Evolutionary conservation across 768 basidiomycete species (phyloP), one percentile per base, ranked within the genome.

Genomic region (Leccinum truebloodii): DNA sequence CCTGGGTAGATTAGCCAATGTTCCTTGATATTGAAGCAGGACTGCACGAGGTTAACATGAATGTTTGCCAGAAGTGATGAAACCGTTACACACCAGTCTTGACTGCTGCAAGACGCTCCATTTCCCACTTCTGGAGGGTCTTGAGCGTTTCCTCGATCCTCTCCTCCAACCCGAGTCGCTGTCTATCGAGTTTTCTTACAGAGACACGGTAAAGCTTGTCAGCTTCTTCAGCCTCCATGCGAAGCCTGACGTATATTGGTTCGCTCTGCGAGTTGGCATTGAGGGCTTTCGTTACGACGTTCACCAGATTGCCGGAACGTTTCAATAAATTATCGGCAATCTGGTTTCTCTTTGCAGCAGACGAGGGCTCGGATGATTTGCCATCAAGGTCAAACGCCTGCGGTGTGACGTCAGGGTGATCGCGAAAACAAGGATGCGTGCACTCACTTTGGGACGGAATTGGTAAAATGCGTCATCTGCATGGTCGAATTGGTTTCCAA

Each of bases 81-180:
- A 56, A 10, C 14, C 63, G 74, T 58, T 64, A 86, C 71, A 22
- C 35, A 71, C 92, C 90, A 4, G 90, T 90, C 79, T 95, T 95
- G 59, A 96, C 85, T 4, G 91, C 90, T 26, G 86, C 78, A 68
- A 96, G 77, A 52, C 95, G 79, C 66, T 96, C 95, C 44, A 81
- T 73, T 76, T 97, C 95, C 91, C 92, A 94, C 58, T 81, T 81
- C 71, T 96, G 94, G 60, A 94, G 80, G 1, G 81, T 69, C 75
- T 90, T 94, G 51, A 96, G 77, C 1, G 85, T 86, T 58, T 92
- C 89, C 70, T 96, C 94, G 52, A 96, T 83, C 52, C 85, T 81
- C 70, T 95, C 92, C 73, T 97, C 95, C 46, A 96, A 81, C 0
- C 81, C 86, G 26, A 96, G 80, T n/a, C 95, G 79, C 68, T 92